A percentile compares a stretch with the other conserved stretches of the same genome.
Evolutionary conservation across 495 filamentous ascomycete genomes (phyloP).

Genomic region (Lasiosphaeria hispida): DNA sequence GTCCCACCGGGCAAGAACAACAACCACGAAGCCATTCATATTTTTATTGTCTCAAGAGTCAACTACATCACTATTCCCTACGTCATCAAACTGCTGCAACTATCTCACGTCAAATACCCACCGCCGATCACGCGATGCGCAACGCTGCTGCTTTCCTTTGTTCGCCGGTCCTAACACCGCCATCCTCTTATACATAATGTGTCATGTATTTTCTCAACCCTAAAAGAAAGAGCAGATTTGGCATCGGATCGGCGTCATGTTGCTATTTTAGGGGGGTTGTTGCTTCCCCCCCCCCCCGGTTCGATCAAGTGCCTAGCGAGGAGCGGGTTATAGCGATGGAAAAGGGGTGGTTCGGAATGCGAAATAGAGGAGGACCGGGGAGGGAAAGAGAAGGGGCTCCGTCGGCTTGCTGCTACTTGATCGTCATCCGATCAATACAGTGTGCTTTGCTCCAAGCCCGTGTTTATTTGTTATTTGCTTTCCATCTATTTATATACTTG

Average conservation of each 20-base stretch:
- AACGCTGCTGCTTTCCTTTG: conserved; percentile 11
- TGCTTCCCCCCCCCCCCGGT: no score
- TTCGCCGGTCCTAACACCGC: not conserved
- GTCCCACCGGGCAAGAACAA: not conserved
- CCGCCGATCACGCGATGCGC: conserved; percentile 3
- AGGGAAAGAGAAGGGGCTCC: no score
- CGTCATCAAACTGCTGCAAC: not conserved
- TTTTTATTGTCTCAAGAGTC: not conserved
- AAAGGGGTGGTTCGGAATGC: no score
- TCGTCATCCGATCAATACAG: no score
- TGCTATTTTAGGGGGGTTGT: not conserved
- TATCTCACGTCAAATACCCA: conserved; percentile 5
- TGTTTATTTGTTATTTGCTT: no score
- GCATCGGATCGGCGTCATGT: conserved; percentile 15
- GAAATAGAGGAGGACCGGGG: no score
- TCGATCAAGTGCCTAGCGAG: no score
- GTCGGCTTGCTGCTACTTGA: no score
- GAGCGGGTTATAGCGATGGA: no score
- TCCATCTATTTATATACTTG: no score
- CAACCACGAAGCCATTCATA: not conserved
- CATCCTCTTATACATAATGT: conserved; percentile 20
- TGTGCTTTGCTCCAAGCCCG: no score
- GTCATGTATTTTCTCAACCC: conserved; percentile 17
- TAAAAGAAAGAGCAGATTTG: conserved; percentile 7
- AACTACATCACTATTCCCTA: conserved; percentile 11